Evolutionary conservation across 2,329 filamentous ascomycete genomes (phyloP), one percentile per base, ranked within the genome.

Genomic region (Leptographium procerum): DNA sequence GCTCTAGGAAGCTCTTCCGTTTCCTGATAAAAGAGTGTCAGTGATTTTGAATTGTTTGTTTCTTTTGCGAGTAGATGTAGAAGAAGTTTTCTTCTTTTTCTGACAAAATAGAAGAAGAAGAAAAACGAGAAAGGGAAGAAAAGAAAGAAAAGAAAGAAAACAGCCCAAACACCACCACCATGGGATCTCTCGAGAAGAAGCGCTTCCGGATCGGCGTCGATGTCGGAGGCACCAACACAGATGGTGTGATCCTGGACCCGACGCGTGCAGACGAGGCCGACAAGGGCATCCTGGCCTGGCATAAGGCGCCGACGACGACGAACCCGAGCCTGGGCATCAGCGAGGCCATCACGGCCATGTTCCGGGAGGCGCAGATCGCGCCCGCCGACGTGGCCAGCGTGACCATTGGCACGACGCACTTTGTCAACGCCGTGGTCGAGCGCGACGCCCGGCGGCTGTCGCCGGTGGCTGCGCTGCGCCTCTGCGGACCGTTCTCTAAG

Each of bases 181-280:
- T 52, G 28, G 81, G 7, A 72, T 83, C 6, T 80, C 76, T 50
- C 31, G 2, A 31, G 26, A 29, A 9, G 26, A 33, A 13, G 31
- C 29, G 45, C 9, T 16, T 48, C 22, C 45, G 55, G 33, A 55
- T 55, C 28, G 53, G 53, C 13, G 53, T 55, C 2, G 53, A 55
- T 33, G 53, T 55, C 1, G 53, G 53, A 10, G 77, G 57, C 22
- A 81, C 78, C 54, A 81, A 80, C 62, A 81, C 77, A 7, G 78
- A 81, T 59, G 76, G 75, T 11, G 77, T 79, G 31, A 68, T 80
- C 31, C 68, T 81, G n/a, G 75, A 80, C 60, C 74, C 45, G 22
- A 48, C 69, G 13, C 64, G 67, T 31, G 65, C 69, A 0, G 67
- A 68, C 75, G 75, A 45, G 34, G 24, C 34, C 28, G 53, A 10